phyloP scores from a whole-genome alignment of 768 basidiomycete species.

The Lactarius vividus region DNA sequence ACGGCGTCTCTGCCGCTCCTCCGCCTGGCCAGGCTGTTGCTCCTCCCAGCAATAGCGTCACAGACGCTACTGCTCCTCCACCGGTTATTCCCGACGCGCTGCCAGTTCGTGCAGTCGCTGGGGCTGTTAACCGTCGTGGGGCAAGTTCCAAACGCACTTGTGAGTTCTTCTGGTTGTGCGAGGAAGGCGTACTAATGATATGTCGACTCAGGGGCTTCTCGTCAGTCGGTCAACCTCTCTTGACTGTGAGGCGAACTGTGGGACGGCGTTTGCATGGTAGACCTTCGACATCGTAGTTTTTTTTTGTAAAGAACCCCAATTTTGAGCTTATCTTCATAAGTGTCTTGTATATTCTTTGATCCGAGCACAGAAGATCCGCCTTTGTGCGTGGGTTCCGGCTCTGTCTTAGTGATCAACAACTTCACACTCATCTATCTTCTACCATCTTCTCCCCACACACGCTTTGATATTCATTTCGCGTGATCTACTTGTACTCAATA shows the following conservation, averaged over 20 bases:
- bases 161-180: not conserved
- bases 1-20: no score
- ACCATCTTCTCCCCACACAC: not conserved
- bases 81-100: slow-evolving; percentile 37
- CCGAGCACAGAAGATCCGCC: not conserved
- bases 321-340: not conserved
- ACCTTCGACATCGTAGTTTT: not conserved
- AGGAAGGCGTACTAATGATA: not conserved
- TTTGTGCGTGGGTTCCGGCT: no score
- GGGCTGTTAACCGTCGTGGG: not conserved
- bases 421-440: not conserved
- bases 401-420: no score
- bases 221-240: not conserved
- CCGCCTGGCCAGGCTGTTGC: slow-evolving; percentile 27
- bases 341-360: not conserved
- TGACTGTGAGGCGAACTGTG: not conserved
- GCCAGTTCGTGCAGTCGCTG: slow-evolving; percentile 32
- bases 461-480: not conserved
- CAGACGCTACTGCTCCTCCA: slow-evolving; percentile 41
- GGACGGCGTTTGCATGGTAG: not conserved
- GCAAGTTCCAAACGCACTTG: not conserved
- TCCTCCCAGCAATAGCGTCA: slow-evolving; percentile 36
- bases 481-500: not conserved
- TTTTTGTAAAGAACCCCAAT: not conserved
- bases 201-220: slow-evolving; percentile 11